These are phyloP conservation scores for Metschnikowia cerradonensis DNA, from an alignment of 805 yeast species.

Conservation along the genomic window DNA sequence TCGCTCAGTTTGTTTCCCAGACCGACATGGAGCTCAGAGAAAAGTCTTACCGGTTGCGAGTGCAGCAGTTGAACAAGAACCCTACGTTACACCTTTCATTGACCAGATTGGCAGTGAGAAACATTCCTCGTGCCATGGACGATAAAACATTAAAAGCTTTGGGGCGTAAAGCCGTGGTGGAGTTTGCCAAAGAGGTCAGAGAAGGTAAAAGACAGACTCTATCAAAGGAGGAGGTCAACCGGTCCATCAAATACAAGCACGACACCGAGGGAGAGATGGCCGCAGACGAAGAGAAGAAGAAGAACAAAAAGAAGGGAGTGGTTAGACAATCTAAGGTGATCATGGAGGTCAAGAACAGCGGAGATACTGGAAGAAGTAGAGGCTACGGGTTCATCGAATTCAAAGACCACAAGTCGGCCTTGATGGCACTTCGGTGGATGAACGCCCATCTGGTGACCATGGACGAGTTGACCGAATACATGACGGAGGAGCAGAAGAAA, in stretches of 20 bases:
- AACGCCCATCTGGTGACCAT: constrained; percentile 83
- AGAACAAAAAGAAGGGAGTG: constrained; percentile 78
- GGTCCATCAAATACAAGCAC: constrained; percentile 70
- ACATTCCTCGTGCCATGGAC: constrained; percentile 88
- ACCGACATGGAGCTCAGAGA: constrained; percentile 85
- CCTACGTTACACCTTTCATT: constrained; percentile 89
- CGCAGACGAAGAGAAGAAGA: constrained; percentile 47
- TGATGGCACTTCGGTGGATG: constrained; percentile 96
- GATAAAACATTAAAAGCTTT: constrained; percentile 84
- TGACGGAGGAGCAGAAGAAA: constrained; percentile 63
- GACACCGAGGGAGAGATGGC: constrained; percentile 27
- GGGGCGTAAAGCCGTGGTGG: constrained; percentile 91
- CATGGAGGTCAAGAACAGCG: constrained; percentile 86
- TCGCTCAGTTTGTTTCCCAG: constrained; percentile 63
- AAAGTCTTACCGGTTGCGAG: constrained; percentile 78
- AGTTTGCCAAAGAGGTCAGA: constrained; percentile 86
- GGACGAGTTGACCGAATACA: constrained; percentile 68
- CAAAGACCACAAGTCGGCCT: constrained; percentile 86
- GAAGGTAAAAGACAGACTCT: constrained; percentile 73
- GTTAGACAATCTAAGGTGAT: constrained; percentile 92
- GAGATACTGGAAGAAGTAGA: constrained; percentile 84
- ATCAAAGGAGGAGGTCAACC: constrained; percentile 78
- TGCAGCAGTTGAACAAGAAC: constrained; percentile 84
- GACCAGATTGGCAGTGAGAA: constrained; percentile 92
- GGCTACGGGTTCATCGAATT: constrained; percentile 96